These are phyloP conservation scores for Phytophthora fragariaefolia DNA, from an alignment of 352 stramenopile genomes.

Conservation along the genomic window DNA sequence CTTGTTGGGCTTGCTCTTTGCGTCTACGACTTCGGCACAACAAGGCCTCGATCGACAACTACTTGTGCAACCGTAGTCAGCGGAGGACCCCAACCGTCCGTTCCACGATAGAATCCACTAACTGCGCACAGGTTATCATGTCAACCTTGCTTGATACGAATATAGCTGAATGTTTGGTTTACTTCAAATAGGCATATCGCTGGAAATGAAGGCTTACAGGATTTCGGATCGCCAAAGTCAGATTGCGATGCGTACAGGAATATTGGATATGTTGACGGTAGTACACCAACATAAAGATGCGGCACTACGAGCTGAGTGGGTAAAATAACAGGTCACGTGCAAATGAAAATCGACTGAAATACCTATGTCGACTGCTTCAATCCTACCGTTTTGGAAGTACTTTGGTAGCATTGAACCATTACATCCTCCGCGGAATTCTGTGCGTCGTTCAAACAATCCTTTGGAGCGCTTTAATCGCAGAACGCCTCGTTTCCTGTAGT, in stretches of 20 bases:
- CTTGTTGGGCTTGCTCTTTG: no score
- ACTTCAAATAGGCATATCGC: neutral
- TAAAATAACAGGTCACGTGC: neutral
- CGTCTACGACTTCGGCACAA: no score
- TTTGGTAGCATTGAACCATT: slow-evolving; percentile 16
- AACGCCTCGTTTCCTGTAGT: neutral
- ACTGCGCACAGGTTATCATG: no score
- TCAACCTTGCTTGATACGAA: no score
- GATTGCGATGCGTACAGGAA: neutral
- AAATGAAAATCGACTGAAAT: neutral
- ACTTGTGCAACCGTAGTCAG: no score
- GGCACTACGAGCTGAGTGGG: neutral
- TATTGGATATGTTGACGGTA: slow-evolving; percentile 4
- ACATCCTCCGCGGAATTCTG: no score
- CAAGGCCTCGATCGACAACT: no score
- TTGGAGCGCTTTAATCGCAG: neutral
- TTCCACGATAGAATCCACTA: no score
- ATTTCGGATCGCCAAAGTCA: neutral
- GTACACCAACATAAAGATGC: slow-evolving; percentile 9
- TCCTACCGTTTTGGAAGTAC: neutral
- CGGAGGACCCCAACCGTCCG: no score
- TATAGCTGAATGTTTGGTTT: neutral
- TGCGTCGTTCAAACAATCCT: neutral
- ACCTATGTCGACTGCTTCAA: neutral
- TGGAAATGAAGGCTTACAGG: neutral